Base-by-base conservation (phyloP, 306 rosid genomes). In the Amphicarpaea edgeworthii region DNA sequence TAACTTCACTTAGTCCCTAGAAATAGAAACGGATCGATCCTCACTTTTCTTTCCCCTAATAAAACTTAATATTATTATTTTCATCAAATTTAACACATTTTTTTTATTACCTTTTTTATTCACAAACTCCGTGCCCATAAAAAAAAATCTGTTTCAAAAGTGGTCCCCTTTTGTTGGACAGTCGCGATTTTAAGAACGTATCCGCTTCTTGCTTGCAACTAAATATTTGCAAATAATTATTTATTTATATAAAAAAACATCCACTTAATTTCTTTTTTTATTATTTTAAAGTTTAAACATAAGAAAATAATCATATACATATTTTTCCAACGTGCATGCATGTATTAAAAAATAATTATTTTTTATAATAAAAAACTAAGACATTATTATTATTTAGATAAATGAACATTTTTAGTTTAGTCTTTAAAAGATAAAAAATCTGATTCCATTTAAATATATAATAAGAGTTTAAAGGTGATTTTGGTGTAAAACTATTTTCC, bases 121-220 rank as follows among this genome's bases (percentile, higher is more conserved):
- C 77, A 72, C 65, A 72, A 72, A 59, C n/a, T 71, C 28, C 9
- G 8, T 49, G 12, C 66, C 64, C 38, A 7, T 68, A 63, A 20
- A 43, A 70, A 67, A 72, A 77, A 37, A 82, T 77, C 81, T 15
- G 55, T 42, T 77, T 30, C 63, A 67, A 61, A 54, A 77, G 88
- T 85, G 92, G 90, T 86, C 96, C 92, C 79, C 64, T 65, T 28
- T 67, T 53, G 79, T 82, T 84, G 79, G 80, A 55, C 51, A 41
- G 58, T 75, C 85, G 81, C 81, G 67, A 76, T 69, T 80, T 70
- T 70, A 46, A 41, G 20, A 71, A 77, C 81, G 81, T 41, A 85
- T 77, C 72, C 68, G 70, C 40, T 54, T 46, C 85, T 61, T 62
- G 40, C 26, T 38, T 59, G 20, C 30, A 69, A 41, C 34, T 50